A percentile compares a stretch with the other conserved stretches of the same genome.
phyloP scores from a whole-genome alignment of 2,329 filamentous ascomycete species.

The Penicillium sp. region DNA sequence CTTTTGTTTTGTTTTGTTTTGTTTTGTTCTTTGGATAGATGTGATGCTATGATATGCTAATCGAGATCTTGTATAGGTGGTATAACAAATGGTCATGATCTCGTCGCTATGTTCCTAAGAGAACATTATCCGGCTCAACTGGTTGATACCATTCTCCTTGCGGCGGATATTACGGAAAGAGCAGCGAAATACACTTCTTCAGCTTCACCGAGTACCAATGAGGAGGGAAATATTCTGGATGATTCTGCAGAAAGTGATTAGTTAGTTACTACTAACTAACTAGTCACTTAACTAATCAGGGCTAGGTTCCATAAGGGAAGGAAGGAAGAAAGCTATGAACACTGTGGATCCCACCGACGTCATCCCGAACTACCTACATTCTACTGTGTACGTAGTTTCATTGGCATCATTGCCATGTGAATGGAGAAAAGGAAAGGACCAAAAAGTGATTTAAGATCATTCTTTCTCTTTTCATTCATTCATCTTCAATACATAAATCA shows the following conservation, averaged over 20 bases:
- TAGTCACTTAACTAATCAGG: no score
- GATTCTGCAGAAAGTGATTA: slow-evolving; percentile 12
- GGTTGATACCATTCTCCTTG: slow-evolving; percentile 32
- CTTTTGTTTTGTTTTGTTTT: not conserved
- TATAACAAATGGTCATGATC: slow-evolving; percentile 29
- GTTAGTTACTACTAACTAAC: no score
- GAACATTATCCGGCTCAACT: slow-evolving; percentile 24
- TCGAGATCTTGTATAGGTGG: slow-evolving; percentile 21
- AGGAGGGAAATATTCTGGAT: slow-evolving; percentile 15
- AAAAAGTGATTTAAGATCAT: no score
- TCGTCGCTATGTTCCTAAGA: slow-evolving; percentile 23
- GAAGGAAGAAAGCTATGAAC: no score
- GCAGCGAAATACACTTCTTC: slow-evolving; percentile 25
- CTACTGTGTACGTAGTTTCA: no score
- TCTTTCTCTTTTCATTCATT: no score
- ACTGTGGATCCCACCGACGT: slow-evolving; percentile 10
- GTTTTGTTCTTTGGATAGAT: not conserved
- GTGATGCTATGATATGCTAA: not conserved
- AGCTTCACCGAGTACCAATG: no score
- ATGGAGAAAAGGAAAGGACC: no score
- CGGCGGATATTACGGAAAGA: slow-evolving; percentile 35
- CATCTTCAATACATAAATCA: no score
- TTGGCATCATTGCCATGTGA: no score
- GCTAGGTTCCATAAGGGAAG: no score
- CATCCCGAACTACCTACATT: slow-evolving; percentile 6